Percentiles rank a stretch among this genome's conserved stretches.
phyloP scores from a whole-genome alignment of 495 filamentous ascomycete genomes.

The Rostrohypoxylon terebratum region DNA sequence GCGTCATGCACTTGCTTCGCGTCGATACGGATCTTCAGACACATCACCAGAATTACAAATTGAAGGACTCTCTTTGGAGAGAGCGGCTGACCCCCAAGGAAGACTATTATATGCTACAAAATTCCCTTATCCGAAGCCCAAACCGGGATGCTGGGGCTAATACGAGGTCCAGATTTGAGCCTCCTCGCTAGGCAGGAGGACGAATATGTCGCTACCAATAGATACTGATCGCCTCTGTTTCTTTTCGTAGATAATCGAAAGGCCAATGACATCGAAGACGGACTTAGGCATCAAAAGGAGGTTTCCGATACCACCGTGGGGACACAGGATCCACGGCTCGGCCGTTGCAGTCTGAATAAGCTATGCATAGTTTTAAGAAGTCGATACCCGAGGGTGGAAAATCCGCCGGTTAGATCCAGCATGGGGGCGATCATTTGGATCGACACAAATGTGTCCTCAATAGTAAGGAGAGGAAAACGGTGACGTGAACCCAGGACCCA shows the following conservation, averaged over 20 bases:
- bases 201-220: constrained; percentile 2
- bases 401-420: constrained; percentile 46
- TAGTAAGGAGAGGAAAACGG: constrained; percentile 40
- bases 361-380: constrained; percentile 43
- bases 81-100: constrained; percentile 3
- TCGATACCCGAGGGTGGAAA: constrained; percentile 49
- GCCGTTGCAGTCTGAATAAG: constrained; percentile 48
- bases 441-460: constrained; percentile 42
- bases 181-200: constrained; percentile 4
- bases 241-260: constrained; percentile 20
- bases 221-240: background rate
- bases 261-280: constrained; percentile 22
- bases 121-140: background rate
- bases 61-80: constrained; percentile 15
- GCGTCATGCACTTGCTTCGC: constrained; percentile 37
- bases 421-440: constrained; percentile 46
- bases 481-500: constrained; percentile 40
- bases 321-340: constrained; percentile 40
- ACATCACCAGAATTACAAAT: constrained; percentile 41
- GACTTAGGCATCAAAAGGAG: constrained; percentile 33
- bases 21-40: constrained; percentile 30
- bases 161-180: constrained; percentile 14
- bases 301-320: constrained; percentile 34
- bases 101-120: constrained; percentile 6
- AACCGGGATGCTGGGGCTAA: background rate